These are phyloP conservation scores for Phytophthora kernoviae DNA, from an alignment of 352 stramenopile genomes.

Conservation along the genomic window DNA sequence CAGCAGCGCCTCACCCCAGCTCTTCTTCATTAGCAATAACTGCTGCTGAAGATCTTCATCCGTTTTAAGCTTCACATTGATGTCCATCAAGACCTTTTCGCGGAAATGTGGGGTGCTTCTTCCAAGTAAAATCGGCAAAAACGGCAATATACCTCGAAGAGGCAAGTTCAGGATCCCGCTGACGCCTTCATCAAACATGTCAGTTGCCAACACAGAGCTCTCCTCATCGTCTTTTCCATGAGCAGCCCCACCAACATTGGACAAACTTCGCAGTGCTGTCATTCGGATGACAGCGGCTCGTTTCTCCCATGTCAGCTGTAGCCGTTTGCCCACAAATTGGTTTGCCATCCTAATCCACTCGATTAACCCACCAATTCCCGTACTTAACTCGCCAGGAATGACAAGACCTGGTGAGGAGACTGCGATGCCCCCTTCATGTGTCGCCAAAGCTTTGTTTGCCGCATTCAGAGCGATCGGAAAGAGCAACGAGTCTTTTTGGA, in stretches of 20 bases:
- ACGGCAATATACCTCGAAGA: slow-evolving; percentile 70
- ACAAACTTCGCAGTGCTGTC: slow-evolving; percentile 67
- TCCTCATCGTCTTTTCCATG: slow-evolving; percentile 6
- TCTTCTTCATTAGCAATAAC: slow-evolving; percentile 72
- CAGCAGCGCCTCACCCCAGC: slow-evolving; percentile 76
- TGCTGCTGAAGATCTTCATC: slow-evolving; percentile 72
- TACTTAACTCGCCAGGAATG: slow-evolving; percentile 28
- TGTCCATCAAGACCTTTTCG: slow-evolving; percentile 87
- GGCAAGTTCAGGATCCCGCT: slow-evolving; percentile 66
- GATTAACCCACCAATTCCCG: slow-evolving; percentile 41
- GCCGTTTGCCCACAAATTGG: slow-evolving; percentile 63
- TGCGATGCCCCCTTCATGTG: slow-evolving; percentile 54
- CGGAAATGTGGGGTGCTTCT: slow-evolving; percentile 57
- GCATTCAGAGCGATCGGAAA: slow-evolving; percentile 61
- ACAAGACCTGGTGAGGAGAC: slow-evolving; percentile 19
- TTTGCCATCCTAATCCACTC: slow-evolving; percentile 77
- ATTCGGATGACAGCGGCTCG: slow-evolving; percentile 66
- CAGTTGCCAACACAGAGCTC: slow-evolving; percentile 31
- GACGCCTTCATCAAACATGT: slow-evolving; percentile 68
- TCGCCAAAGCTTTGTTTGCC: slow-evolving; percentile 30
- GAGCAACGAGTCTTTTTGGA: slow-evolving; percentile 75
- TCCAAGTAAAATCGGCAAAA: slow-evolving; percentile 66
- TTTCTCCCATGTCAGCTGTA: slow-evolving; percentile 81
- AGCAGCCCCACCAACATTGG: slow-evolving; percentile 25
- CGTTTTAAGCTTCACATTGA: slow-evolving; percentile 88